Evolutionary conservation across 2,329 filamentous ascomycete species (phyloP).

Genomic region (Onygenales sp.): DNA sequence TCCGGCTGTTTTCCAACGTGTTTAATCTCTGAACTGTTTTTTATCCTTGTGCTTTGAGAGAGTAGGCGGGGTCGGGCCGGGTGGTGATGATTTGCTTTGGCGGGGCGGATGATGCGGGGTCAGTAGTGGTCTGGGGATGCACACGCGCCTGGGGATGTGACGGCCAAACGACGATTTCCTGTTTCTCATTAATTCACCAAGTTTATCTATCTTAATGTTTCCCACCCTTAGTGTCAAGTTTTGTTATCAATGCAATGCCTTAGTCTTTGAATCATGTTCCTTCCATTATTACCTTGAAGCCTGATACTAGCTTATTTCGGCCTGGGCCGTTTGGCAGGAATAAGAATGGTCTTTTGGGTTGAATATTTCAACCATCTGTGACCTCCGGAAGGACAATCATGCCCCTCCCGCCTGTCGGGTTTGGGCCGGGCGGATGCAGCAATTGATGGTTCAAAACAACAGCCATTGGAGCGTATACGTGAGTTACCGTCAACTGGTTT

Average conservation of each 20-base stretch:
- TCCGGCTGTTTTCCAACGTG: no score
- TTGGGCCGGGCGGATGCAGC: no score
- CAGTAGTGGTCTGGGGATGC: not conserved
- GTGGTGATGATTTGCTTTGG: not conserved
- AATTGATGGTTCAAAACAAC: no score
- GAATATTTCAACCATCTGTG: no score
- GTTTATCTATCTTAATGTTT: slow-evolving; percentile 1
- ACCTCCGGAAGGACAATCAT: no score
- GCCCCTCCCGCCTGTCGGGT: no score
- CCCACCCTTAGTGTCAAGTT: not conserved
- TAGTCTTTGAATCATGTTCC: not conserved
- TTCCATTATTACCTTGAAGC: not conserved
- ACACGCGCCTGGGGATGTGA: slow-evolving; percentile 1
- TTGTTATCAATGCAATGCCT: not conserved
- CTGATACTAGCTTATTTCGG: not conserved
- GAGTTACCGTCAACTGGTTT: no score
- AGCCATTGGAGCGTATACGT: no score
- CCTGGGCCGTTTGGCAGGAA: no score
- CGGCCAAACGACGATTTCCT: not conserved
- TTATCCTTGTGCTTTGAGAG: not conserved
- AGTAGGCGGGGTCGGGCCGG: not conserved
- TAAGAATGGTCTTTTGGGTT: no score
- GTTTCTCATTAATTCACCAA: not conserved
- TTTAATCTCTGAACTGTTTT: not conserved
- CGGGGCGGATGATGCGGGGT: not conserved